Percentiles rank a stretch among this genome's conserved stretches.
phyloP scores from a whole-genome alignment of 441 rosid species.

The Gossypium schwendimanii region DNA sequence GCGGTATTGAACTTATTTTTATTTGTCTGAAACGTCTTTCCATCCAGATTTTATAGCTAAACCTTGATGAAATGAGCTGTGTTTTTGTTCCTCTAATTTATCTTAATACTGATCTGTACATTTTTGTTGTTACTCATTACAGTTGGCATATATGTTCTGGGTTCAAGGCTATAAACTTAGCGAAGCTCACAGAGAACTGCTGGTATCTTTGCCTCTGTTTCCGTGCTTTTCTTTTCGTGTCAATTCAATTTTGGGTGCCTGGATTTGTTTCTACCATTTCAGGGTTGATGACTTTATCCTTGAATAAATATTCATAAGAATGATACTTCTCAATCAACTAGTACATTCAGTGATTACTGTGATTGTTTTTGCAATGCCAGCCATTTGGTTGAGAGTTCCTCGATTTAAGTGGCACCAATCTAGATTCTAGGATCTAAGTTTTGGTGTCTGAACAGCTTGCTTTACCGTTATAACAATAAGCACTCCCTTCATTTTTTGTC shows the following conservation, averaged over 20 bases:
- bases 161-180: constrained; percentile 75
- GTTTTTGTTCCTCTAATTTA: background rate
- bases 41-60: background rate
- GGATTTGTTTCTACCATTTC: background rate
- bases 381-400: background rate
- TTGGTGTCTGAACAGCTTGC: background rate
- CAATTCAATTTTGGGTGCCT: background rate
- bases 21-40: constrained; percentile 6
- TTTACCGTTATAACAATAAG: background rate
- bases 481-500: background rate
- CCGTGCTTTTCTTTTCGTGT: background rate
- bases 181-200: constrained; percentile 57
- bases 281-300: background rate
- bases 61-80: background rate
- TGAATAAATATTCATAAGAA: background rate
- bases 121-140: constrained; percentile 25
- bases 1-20: constrained; percentile 47
- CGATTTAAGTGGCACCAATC: background rate
- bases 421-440: background rate
- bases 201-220: constrained; percentile 40
- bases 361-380: background rate
- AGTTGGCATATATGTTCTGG: constrained; percentile 97
- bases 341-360: background rate
- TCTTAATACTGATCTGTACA: background rate
- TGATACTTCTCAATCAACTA: background rate